Evolutionary conservation across 176 grass and related monocot species (phyloP), one percentile per base, ranked within the genome.

Genomic region (Zea luxurians): DNA sequence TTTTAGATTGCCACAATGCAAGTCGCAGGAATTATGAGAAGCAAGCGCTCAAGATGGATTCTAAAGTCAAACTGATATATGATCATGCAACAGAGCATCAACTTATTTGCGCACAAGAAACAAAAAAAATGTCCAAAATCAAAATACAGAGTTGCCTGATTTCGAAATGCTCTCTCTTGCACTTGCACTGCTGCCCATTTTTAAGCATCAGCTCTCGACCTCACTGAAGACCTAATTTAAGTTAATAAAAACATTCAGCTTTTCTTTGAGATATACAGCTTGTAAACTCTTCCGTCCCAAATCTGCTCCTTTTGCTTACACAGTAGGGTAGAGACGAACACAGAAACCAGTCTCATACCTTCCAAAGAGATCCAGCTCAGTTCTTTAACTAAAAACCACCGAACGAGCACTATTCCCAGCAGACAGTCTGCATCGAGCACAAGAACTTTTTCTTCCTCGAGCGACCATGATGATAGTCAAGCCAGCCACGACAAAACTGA

Each of bases 361-460:
- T 27, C 27, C 27, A 27, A 27, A 27, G 27, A 27, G 27, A 27
- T 27, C 27, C 27, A 27, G 27, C 27, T 27, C 1, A 27, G 27
- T 27, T 27, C 27, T 27, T 89, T 85, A 16, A 50, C 45, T 82
- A 93, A 92, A 95, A 78, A 65, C 20, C 77, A 88, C 68, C 42
- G 78, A 90, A 96, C 82, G 48, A 93, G 82, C 71, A 83, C 71
- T 54, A 74, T 76, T 52, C 70, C 74, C 75, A 36, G 74, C 83
- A 83, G 27, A 27, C 75, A 72, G 46, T 79, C 70, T 2, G 13
- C 83, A 78, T 78, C 73, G 67, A 85, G 83, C 27, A 67, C 57
- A 80, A 27, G 83, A 89, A 89, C 73, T 82, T 89, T 81, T 85
- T 82, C 87, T 93, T 91, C 81, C 79, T 91, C 85, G 79, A 85